Evolutionary conservation across 2,329 filamentous ascomycete species (phyloP), one percentile per base, ranked within the genome.

Genomic region (Nemania abortiva): DNA sequence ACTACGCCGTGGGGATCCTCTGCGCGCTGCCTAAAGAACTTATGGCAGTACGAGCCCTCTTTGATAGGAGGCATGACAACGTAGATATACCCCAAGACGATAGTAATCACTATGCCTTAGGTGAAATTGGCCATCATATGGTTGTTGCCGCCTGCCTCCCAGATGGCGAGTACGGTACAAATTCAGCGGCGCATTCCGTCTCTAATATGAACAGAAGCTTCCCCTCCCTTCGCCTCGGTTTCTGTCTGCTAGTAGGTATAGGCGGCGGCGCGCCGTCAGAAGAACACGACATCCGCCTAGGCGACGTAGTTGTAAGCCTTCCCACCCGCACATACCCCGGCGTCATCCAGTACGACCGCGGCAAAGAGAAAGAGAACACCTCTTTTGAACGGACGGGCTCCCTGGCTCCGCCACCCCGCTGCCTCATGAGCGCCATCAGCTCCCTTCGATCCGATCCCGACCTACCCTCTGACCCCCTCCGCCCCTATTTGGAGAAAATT

Each of bases 1-100:
- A 53, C 1, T 64, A 64, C 53, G 57, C 61, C 4, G 61, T 63
- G 2, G 61, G 61, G 5, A 63, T 63, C 10, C 37, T 63, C 39
- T 63, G 61, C n/a, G 61, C 61, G 1, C 37, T 63, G 13, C 49
- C 61, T n/a, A 56, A 56, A 56, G 61, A 63, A 56, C 27, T 34
- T 15, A n/a, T 27, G 45, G 61, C 61, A 50, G 20, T 64, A 9
- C 18, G 31, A 42, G 39, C 29, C 1, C 27, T 64, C 11, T 64
- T 64, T 42, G 61, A 64, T 22, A 50, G 37, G 27, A 29, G 15
- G 13, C 61, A 64, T 20, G 61, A 24, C n/a, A 9, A 39, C 1
- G n/a, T 49, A 6, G 20, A 56, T 1, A 55, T 61, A 31, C 27
- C 37, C 18, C 7, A 29, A 18, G 45, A 61, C 22, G 42, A 49